A percentile compares a stretch with the other conserved stretches of the same genome.
Conservation (phyloP, 306 rosid species). For the Carpinus fangiana region DNA sequence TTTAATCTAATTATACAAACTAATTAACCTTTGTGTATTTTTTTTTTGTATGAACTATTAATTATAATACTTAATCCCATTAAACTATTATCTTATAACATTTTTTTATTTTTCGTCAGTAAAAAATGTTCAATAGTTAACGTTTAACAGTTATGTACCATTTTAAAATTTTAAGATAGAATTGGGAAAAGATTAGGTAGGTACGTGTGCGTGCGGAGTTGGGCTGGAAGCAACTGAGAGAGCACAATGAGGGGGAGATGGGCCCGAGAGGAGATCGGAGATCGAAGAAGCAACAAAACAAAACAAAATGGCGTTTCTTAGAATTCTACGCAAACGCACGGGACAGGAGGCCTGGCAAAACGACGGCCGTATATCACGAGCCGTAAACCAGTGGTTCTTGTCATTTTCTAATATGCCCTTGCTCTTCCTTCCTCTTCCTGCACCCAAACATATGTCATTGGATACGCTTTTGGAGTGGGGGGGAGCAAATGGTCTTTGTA, state of each 20-base stretch:
- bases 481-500: neutral
- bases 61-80: too few species aligned
- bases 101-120: too few species aligned
- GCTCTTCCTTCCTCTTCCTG: too few species aligned
- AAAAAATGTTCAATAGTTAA: too few species aligned
- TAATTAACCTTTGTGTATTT: too few species aligned
- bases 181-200: neutral
- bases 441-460: too few species aligned
- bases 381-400: neutral
- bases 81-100: too few species aligned
- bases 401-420: neutral
- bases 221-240: neutral
- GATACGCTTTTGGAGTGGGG: neutral
- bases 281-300: neutral
- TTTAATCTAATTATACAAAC: too few species aligned
- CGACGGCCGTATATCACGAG: neutral
- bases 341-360: neutral
- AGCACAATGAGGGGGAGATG: neutral
- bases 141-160: too few species aligned
- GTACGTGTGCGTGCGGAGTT: neutral
- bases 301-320: neutral
- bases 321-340: neutral
- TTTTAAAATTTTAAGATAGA: neutral
- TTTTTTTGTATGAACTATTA: too few species aligned
- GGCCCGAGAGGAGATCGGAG: neutral